Conservation (phyloP, 352 stramenopile genomes). For the Phytopythium ostracodes region DNA sequence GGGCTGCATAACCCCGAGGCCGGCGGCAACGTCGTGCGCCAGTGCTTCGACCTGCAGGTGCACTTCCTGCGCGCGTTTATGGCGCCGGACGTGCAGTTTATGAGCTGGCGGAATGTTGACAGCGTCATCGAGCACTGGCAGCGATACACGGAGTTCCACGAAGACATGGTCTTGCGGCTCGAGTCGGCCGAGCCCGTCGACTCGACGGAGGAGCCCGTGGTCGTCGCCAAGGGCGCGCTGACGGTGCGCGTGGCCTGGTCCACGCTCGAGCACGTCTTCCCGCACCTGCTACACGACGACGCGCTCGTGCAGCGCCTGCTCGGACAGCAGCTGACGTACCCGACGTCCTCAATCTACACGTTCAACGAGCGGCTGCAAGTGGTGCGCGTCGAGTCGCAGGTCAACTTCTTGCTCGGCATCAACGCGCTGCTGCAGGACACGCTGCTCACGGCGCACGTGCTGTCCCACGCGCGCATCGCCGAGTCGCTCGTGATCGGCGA, state of each 20-base stretch:
- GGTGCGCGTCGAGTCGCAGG: slow-evolving; percentile 27
- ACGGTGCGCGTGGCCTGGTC: slow-evolving; percentile 26
- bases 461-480: slow-evolving; percentile 23
- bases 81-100: slow-evolving; percentile 32
- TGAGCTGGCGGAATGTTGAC: slow-evolving; percentile 25
- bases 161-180: slow-evolving; percentile 34
- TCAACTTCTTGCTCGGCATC: slow-evolving; percentile 42
- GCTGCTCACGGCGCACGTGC: slow-evolving; percentile 19
- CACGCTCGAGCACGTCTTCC: slow-evolving; percentile 46
- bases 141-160: slow-evolving; percentile 54
- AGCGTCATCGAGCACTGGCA: slow-evolving; percentile 60
- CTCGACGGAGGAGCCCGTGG: slow-evolving; percentile 40
- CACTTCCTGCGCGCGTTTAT: slow-evolving; percentile 48
- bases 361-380: slow-evolving; percentile 44
- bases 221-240: slow-evolving; percentile 37
- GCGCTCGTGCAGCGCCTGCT: slow-evolving; percentile 30
- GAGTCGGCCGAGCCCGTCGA: slow-evolving; percentile 40
- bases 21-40: slow-evolving; percentile 30
- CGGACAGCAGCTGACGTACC: slow-evolving; percentile 30
- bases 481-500: slow-evolving; percentile 23
- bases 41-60: slow-evolving; percentile 55
- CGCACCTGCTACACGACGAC: slow-evolving; percentile 34
- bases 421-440: slow-evolving; percentile 25
- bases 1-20: slow-evolving; percentile 49
- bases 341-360: slow-evolving; percentile 30